phyloP scores from a whole-genome alignment of 2,329 filamentous ascomycete species.

The Fusarium temperatum region DNA sequence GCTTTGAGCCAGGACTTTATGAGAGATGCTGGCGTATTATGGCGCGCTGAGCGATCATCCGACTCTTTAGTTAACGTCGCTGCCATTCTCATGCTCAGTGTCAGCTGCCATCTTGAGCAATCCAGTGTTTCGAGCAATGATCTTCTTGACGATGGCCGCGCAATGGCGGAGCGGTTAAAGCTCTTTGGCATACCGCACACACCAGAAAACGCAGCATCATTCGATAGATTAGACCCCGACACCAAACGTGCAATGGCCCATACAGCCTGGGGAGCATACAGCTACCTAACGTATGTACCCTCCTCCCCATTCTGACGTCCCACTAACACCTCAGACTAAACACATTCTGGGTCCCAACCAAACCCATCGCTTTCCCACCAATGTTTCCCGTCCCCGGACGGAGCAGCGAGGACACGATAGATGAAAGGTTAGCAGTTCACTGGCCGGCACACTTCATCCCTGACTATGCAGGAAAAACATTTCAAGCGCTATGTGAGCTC shows the following conservation, averaged over 20 bases:
- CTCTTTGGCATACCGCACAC: constrained; percentile 12
- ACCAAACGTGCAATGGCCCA: constrained; percentile 10
- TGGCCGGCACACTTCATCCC: constrained; percentile 22
- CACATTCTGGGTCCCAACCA: constrained; percentile 11
- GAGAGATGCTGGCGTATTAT: constrained; percentile 13
- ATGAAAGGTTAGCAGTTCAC: constrained; percentile 26
- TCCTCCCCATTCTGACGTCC: accelerated
- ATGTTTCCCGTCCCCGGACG: constrained; percentile 24
- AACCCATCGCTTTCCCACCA: constrained; percentile 14
- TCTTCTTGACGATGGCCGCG: constrained; percentile 6
- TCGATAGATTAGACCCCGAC: neutral
- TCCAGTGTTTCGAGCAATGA: constrained; percentile 2
- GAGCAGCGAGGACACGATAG: neutral
- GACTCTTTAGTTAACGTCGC: constrained; percentile 26
- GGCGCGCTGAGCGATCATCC: constrained; percentile 23
- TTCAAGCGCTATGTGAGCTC: constrained; percentile 23
- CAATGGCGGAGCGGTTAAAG: constrained; percentile 15
- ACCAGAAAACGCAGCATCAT: constrained; percentile 14
- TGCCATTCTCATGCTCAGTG: constrained; percentile 20
- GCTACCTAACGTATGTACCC: constrained; percentile 20
- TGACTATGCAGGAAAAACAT: constrained; percentile 27
- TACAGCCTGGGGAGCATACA: constrained; percentile 18
- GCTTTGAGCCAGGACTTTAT: constrained; percentile 14
- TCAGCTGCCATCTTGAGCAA: constrained; percentile 10
- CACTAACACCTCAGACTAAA: constrained; percentile 8